Base-by-base conservation (phyloP, 225 moss, liverwort and hornwort genomes). In the Lunularia cruciata region DNA sequence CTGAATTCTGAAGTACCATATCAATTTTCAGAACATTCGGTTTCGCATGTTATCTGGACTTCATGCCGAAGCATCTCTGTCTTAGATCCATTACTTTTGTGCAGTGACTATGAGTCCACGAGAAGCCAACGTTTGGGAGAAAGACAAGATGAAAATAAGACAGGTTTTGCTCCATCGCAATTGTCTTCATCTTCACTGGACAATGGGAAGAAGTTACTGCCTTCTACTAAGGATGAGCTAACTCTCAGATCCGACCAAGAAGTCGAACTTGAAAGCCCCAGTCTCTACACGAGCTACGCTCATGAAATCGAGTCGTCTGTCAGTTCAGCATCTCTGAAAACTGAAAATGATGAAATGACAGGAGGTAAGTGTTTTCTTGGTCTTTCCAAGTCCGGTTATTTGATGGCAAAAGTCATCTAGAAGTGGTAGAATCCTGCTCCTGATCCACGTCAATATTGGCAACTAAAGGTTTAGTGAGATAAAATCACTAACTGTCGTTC, bases 21-120 rank as follows among this genome's bases (percentile, higher is more conserved):
- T n/a, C n/a, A n/a, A n/a, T n/a, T n/a, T n/a, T n/a, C n/a, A n/a
- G n/a, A n/a, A n/a, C n/a, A n/a, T n/a, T n/a, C n/a, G n/a, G n/a
- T n/a, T n/a, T n/a, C n/a, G n/a, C n/a, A n/a, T n/a, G n/a, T n/a
- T n/a, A n/a, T n/a, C n/a, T n/a, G n/a, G n/a, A n/a, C n/a, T n/a
- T n/a, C n/a, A n/a, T n/a, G n/a, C n/a, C n/a, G n/a, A n/a, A n/a
- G n/a, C n/a, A n/a, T n/a, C n/a, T n/a, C n/a, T n/a, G 33, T 57
- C 27, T 35, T 6, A 10, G 19, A 32, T 60, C 8, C 30, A 35
- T 20, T 11, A 0, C 42, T 25, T 15, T 61, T 42, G 39, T 40
- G 42, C 69, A 69, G 69, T 26, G 69, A 69, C 16, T 42, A 55
- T 16, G 53, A 69, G 56, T 69, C 69, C 27, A 40, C 56, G 6